Evolutionary conservation across 495 filamentous ascomycete species (phyloP), one percentile per base, ranked within the genome.

Genomic region (Aspergillus avenaceus): DNA sequence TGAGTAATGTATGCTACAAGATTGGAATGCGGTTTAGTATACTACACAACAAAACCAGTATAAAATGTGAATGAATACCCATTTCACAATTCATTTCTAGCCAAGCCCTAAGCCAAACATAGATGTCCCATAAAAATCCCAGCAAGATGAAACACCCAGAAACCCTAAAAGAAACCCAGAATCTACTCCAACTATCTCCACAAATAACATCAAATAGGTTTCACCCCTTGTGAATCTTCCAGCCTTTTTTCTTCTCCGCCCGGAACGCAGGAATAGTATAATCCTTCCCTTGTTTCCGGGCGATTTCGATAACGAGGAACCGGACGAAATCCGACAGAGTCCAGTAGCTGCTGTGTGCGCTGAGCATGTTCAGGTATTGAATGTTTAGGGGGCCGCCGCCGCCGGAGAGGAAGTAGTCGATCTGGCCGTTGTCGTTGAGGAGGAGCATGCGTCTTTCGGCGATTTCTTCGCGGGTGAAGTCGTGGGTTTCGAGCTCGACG

Each of bases 301-400:
- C 91, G 56, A 92, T 81, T 69, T 98, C 93, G 31, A 90, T 67
- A 16, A 96, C 92, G 45, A 97, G 61, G 61, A 97, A 84, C 29
- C 91, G 70, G 21, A 93, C 83, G 67, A 97, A 88, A 63, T 97
- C 93, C 49, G 78, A 76, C 55, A 85, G 82, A 8, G 79, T 79
- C 93, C 93, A 97, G 59, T 98, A 98, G 53, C 86, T 89, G 49
- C 87, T 90, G 67, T 98, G 93, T n/a, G 93, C 93, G 48, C 90
- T 87, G 50, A 98, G 67, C 92, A 98, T 98, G 55, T 95, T 96
- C 4, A 97, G 65, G 63, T 98, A 98, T 73, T 97, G 91, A 45
- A 96, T 88, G 67, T 95, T 91, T 23, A 97, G 73, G 4, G 90
- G 79, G 0, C 92, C 89, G 18, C 86, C 82, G 0, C 88, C 87